Conservation (phyloP, 1,284 basidiomycete genomes). For the Omphalotus olearius region DNA sequence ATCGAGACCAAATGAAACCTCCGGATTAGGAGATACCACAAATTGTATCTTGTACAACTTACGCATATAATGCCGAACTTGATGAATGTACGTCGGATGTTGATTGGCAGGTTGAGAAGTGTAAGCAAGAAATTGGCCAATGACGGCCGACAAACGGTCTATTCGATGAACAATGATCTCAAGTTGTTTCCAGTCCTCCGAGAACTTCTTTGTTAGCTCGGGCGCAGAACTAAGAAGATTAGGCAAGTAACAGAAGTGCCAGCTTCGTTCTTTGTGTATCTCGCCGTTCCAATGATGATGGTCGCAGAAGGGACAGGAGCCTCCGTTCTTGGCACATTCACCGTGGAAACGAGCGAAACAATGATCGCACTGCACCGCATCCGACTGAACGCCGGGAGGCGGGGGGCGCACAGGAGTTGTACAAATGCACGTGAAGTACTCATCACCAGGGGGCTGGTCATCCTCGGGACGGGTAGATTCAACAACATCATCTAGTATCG, state of each 20-base stretch:
- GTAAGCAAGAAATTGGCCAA: conserved; percentile 74
- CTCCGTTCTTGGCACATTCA: conserved; percentile 77
- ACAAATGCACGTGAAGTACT: conserved; percentile 82
- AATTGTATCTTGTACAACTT: conserved; percentile 83
- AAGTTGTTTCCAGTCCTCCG: conserved; percentile 70
- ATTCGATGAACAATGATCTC: conserved; percentile 73
- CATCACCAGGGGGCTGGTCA: conserved; percentile 69
- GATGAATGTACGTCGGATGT: conserved; percentile 65
- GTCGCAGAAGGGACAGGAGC: conserved; percentile 84
- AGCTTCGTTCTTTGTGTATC: conserved; percentile 73
- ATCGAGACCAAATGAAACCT: conserved; percentile 75
- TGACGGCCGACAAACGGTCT: conserved; percentile 64
- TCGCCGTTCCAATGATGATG: conserved; percentile 85
- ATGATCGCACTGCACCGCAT: conserved; percentile 84
- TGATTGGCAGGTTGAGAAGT: conserved; percentile 65
- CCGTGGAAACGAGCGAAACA: conserved; percentile 82
- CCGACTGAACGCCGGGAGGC: conserved; percentile 63
- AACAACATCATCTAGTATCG: conserved; percentile 66
- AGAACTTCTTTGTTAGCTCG: conserved; percentile 70
- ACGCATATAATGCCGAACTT: conserved; percentile 82
- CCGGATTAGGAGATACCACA: conserved; percentile 69
- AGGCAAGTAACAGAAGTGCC: conserved; percentile 76
- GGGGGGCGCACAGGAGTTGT: conserved; percentile 69
- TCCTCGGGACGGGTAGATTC: conserved; percentile 70
- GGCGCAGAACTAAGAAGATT: conserved; percentile 64